Conservation (phyloP, 371 early-diverging fungal genomes). For the Haplosporangium sp. region DNA sequence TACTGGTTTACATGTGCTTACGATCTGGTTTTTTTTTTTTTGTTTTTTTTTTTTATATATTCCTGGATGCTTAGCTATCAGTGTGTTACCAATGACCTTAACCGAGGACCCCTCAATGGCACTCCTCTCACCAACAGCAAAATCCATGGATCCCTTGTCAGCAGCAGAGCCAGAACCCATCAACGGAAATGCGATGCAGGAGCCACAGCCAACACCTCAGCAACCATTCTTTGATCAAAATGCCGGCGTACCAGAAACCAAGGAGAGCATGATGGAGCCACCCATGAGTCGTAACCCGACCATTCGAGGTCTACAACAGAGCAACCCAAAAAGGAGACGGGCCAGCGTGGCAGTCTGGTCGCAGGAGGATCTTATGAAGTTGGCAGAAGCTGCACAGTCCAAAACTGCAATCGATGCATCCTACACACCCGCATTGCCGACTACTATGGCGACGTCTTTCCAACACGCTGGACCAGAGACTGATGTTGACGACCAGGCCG, state of each 20-base stretch:
- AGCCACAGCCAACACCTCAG: not conserved
- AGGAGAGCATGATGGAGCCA: slow-evolving; percentile 7
- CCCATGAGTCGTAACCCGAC: slow-evolving; percentile 44
- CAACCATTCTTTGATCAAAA: slow-evolving; percentile 25
- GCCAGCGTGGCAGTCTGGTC: slow-evolving; percentile 89
- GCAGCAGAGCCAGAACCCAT: slow-evolving; percentile 6
- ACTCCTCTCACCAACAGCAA: slow-evolving; percentile 9
- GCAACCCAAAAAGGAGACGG: slow-evolving; percentile 65
- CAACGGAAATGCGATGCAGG: not conserved
- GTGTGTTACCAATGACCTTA: slow-evolving; percentile 41
- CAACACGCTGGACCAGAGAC: not conserved
- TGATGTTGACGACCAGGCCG: not conserved
- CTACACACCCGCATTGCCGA: slow-evolving; percentile 5
- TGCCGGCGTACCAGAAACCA: not conserved
- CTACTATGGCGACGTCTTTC: slow-evolving; percentile 9
- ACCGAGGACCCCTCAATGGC: slow-evolving; percentile 13
- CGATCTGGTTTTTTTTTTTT: not conserved
- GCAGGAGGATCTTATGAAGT: slow-evolving; percentile 72
- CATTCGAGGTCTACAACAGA: slow-evolving; percentile 52
- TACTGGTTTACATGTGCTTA: not conserved
- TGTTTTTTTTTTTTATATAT: not conserved
- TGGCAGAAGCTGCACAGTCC: slow-evolving; percentile 57
- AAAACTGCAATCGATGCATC: slow-evolving; percentile 16
- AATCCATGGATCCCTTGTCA: not conserved
- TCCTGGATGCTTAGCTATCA: slow-evolving; percentile 16